Evolutionary conservation across 169 alveolate genomes (phyloP).

Genomic region (Theileria parva): DNA sequence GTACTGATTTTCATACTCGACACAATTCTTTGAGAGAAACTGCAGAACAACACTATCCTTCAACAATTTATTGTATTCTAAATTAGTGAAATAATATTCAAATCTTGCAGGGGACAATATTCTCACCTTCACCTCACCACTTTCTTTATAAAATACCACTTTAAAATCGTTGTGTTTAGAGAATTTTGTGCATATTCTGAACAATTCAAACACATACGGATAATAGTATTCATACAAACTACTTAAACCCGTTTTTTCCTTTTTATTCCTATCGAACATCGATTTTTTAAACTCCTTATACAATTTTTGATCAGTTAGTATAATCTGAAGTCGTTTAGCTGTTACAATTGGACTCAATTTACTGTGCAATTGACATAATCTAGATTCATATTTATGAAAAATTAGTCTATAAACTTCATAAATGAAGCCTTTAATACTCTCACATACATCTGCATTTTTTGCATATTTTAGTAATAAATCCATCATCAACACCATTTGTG

Average conservation of each 20-base stretch:
- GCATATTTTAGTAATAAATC: neutral
- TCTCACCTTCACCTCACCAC: no score
- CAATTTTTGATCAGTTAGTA: conserved; percentile 1
- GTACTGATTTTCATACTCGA: neutral
- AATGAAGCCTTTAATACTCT: neutral
- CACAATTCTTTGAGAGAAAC: neutral
- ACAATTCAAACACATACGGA: neutral
- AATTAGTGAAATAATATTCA: neutral
- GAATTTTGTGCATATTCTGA: neutral
- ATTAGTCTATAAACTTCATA: neutral
- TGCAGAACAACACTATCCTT: neutral
- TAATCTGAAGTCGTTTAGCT: neutral
- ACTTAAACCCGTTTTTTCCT: no score
- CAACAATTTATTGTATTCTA: neutral
- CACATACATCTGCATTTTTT: neutral
- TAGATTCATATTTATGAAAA: neutral
- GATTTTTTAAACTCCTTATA: neutral
- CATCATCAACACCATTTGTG: neutral
- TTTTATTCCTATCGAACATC: neutral
- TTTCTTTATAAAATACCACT: neutral
- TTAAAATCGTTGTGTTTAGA: neutral
- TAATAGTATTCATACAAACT: no score
- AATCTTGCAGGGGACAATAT: neutral
- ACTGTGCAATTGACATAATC: neutral
- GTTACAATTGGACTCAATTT: neutral